Evolutionary conservation across 1,284 basidiomycete species (phyloP).

Genomic region (Naganishia sp.): DNA sequence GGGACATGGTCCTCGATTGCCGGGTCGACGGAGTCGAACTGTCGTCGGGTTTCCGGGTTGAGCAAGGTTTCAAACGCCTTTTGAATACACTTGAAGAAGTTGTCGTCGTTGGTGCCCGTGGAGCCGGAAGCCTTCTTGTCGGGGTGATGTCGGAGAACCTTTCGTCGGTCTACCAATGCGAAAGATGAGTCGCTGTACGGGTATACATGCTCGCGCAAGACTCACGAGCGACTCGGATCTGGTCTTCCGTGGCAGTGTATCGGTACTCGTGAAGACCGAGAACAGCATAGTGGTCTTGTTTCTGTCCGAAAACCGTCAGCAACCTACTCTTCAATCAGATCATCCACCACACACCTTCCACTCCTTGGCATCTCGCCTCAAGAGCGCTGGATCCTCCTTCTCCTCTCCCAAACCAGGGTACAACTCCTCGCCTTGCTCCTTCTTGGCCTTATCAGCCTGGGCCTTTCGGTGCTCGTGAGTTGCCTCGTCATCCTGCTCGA

Average conservation of each 20-base stretch:
- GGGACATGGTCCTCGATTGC: constrained; percentile 78
- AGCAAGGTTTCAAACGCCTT: constrained; percentile 93
- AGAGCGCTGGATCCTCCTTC: constrained; percentile 71
- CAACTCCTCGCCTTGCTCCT: constrained; percentile 63
- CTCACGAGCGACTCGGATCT: constrained; percentile 95
- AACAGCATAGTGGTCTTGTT: constrained; percentile 97
- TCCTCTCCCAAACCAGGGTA: constrained; percentile 94
- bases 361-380: constrained; percentile 87
- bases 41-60: constrained; percentile 81
- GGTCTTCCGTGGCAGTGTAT: constrained; percentile 82
- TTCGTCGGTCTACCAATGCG: constrained; percentile 77
- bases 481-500: constrained; percentile 70
- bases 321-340: neutral
- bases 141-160: constrained; percentile 97
- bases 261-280: constrained; percentile 89
- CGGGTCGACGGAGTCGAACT: constrained; percentile 96
- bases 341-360: constrained; percentile 73
- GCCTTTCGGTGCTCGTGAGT: constrained; percentile 58
- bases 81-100: constrained; percentile 99
- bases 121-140: constrained; percentile 86
- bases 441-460: constrained; percentile 59
- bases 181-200: constrained; percentile 25
- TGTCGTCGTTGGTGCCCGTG: constrained; percentile 81
- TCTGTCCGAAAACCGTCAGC: constrained; percentile 56
- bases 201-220: constrained; percentile 36